Percentiles rank a stretch among this genome's conserved stretches.
Conservation (phyloP, 441 rosid species). For the Mallotus repandus region DNA sequence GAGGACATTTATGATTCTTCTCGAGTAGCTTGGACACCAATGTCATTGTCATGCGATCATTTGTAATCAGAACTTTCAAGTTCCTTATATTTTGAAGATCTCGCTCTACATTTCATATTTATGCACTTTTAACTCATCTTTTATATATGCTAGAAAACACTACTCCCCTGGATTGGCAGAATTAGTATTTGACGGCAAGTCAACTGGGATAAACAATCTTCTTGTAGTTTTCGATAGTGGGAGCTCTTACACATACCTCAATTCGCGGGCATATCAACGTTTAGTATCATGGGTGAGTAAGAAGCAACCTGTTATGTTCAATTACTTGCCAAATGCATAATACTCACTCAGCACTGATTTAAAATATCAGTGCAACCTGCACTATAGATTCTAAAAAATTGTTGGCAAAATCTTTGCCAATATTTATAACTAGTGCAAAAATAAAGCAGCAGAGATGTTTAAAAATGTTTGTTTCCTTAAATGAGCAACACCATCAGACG, state of each 20-base stretch:
- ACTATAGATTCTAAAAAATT: background rate
- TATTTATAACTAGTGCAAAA: background rate
- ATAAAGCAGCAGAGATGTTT: background rate
- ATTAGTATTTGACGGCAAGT: constrained; percentile 50
- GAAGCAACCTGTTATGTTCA: background rate
- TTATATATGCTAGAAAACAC: constrained; percentile 46
- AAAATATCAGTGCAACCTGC: background rate
- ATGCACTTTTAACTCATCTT: background rate
- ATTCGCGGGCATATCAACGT: constrained; percentile 51
- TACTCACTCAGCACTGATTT: no score
- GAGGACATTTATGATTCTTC: constrained; percentile 69
- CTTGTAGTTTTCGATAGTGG: constrained; percentile 63
- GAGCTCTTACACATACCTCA: constrained; percentile 77
- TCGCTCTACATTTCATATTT: background rate
- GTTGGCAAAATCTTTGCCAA: background rate
- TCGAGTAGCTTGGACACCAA: constrained; percentile 61
- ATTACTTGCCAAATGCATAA: no score
- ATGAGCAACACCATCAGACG: background rate
- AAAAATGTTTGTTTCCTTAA: background rate
- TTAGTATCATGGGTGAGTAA: constrained; percentile 47
- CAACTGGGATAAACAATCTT: constrained; percentile 54
- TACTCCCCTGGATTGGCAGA: constrained; percentile 80
- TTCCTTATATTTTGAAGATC: background rate
- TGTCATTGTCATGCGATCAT: constrained; percentile 71
- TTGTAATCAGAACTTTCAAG: constrained; percentile 38